phyloP scores from a whole-genome alignment of 192 early-diverging fungal genomes.

The Coemansia sp. region DNA sequence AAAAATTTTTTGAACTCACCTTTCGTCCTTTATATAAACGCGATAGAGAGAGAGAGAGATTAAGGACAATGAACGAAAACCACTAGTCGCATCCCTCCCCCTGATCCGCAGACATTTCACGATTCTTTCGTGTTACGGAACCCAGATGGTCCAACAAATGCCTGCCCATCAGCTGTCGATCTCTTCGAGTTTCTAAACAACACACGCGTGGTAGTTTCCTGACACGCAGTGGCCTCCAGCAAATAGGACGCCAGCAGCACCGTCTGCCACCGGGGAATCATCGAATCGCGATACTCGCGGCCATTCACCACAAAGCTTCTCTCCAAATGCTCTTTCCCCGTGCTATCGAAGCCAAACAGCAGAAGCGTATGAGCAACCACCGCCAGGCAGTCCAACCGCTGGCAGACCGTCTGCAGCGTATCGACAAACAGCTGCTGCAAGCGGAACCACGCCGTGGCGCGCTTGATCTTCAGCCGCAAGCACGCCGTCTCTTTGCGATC shows the following conservation, averaged over 20 bases:
- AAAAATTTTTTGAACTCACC: no score
- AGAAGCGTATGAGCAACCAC: conserved; percentile 29
- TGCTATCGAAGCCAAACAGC: background rate
- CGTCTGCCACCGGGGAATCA: conserved; percentile 41
- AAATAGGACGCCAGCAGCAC: conserved; percentile 26
- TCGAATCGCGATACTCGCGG: conserved; percentile 31
- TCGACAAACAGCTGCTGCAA: conserved; percentile 42
- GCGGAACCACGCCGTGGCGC: conserved; percentile 42
- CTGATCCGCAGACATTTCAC: no score
- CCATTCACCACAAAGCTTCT: conserved; percentile 4
- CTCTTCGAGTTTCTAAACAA: no score
- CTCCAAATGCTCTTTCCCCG: background rate
- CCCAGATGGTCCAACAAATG: no score
- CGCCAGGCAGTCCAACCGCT: conserved; percentile 14
- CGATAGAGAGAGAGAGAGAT: no score
- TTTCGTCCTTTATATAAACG: no score
- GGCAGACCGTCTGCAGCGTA: conserved; percentile 21
- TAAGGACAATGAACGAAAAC: no score
- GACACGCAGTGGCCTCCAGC: conserved; percentile 12
- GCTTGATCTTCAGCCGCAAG: conserved; percentile 17
- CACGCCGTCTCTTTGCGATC: conserved; percentile 24
- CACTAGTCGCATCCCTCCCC: no score
- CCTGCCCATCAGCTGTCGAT: no score
- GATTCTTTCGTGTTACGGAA: no score
- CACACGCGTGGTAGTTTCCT: no score